Conservation (phyloP, 2,329 filamentous ascomycete genomes). For the Fusarium tjaetaba region DNA sequence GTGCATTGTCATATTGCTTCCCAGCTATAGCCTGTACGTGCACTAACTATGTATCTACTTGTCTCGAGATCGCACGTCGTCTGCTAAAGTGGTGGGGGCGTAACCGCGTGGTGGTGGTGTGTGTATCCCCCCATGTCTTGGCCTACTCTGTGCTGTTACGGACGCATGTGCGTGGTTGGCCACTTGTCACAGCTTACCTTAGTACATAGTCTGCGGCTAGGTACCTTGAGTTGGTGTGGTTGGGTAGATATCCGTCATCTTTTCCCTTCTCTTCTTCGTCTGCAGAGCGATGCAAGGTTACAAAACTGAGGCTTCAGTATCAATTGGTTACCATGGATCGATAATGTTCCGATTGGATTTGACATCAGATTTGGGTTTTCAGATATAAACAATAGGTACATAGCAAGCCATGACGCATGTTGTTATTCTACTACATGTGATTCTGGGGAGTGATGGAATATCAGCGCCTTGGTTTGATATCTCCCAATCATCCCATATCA, state of each 20-base stretch:
- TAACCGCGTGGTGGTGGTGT: slow-evolving; percentile 11
- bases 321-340: slow-evolving; percentile 25
- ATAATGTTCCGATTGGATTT: slow-evolving; percentile 36
- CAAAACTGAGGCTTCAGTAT: slow-evolving; percentile 22
- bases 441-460: slow-evolving; percentile 15
- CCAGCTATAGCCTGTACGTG: slow-evolving; percentile 16
- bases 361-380: neutral
- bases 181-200: slow-evolving; percentile 21
- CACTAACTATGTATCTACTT: neutral
- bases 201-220: slow-evolving; percentile 2
- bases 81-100: slow-evolving; percentile 27
- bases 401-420: slow-evolving; percentile 11
- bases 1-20: slow-evolving; percentile 22
- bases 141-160: neutral
- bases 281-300: neutral
- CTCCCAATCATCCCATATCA: slow-evolving; percentile 31
- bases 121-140: slow-evolving; percentile 8
- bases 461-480: slow-evolving; percentile 22
- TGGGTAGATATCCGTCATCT: slow-evolving; percentile 17
- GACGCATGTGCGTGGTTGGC: slow-evolving; percentile 32
- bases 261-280: slow-evolving; percentile 1
- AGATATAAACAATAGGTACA: neutral
- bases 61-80: slow-evolving; percentile 23
- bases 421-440: slow-evolving; percentile 4
- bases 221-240: slow-evolving; percentile 28